Evolutionary conservation across 768 basidiomycete species (phyloP), one percentile per base, ranked within the genome.

Genomic region (Cyclocybe aegerita): DNA sequence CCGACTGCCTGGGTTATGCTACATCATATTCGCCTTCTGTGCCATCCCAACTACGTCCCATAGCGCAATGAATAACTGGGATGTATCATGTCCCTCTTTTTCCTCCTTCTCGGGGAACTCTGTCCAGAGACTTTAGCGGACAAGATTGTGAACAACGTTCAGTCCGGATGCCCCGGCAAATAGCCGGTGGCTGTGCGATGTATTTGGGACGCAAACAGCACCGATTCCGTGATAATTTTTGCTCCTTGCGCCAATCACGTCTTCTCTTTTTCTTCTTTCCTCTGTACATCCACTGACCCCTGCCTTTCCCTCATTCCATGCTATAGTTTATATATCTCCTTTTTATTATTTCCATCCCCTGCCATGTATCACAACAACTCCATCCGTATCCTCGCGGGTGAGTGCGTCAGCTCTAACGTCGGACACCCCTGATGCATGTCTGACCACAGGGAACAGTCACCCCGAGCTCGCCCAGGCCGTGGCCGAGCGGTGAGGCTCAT

Each of bases 381-480:
- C 57, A 82, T 90, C 66, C 75, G 85, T 66, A 76, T 90, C 59
- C 75, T 90, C 56, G 75, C 88, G 65, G 88, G 88, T 88, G 54
- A 56, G 82, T 65, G 46, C 54, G 41, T 32, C 23, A 23, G 35
- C 35, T 57, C 39, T 47, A 9, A 54, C 9, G 14, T 41, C 9
- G 11, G 39, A 23, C 15, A 41, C 41, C 56, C 52, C 52, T 58
- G 50, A 55, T 54, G 64, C 55, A 52, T 51, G 49, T 49, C 16
- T 44, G 32, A 52, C n/a, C 46, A 9, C 72, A 97, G 95, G 96
- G 67, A 96, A 95, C 74, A 94, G 92, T 70, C 97, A 99, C 76
- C 93, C 93, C 63, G 91, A 95, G 81, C 89, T 99, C 77, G 96
- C 96, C 70, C 82, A 88, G 65, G 79, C 86, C 54, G 93, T 99